Percentiles rank a stretch among this genome's conserved stretches.
Evolutionary conservation across 2,329 filamentous ascomycete species (phyloP).

Genomic region (Neopestalotiopsis clavispora): DNA sequence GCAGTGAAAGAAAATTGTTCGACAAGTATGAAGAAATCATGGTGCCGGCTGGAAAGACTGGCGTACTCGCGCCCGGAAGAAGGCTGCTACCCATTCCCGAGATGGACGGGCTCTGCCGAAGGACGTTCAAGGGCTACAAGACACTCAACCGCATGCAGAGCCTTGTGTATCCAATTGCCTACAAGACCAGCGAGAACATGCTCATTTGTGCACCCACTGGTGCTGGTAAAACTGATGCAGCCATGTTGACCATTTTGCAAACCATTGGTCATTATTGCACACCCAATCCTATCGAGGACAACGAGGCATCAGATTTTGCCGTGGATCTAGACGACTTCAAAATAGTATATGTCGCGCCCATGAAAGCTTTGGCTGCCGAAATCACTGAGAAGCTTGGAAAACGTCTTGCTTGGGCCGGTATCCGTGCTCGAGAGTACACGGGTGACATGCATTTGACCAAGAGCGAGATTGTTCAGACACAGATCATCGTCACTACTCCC

Average conservation of each 20-base stretch:
- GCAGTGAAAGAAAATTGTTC: conserved; percentile 71
- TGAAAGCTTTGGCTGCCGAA: conserved; percentile 97
- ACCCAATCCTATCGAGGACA: conserved; percentile 79
- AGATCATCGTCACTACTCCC: conserved; percentile 97
- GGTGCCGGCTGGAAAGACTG: conserved; percentile 83
- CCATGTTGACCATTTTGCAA: conserved; percentile 94
- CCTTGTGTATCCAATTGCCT: conserved; percentile 91
- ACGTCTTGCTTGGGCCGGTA: conserved; percentile 89
- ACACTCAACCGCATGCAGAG: conserved; percentile 97
- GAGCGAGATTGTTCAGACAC: conserved; percentile 90
- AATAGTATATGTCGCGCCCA: conserved; percentile 97
- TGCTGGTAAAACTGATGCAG: conserved; percentile 98
- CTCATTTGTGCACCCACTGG: conserved; percentile 96
- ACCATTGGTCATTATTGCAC: conserved; percentile 83
- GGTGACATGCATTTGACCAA: conserved; percentile 99
- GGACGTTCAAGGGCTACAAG: conserved; percentile 95
- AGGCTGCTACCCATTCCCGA: conserved; percentile 79
- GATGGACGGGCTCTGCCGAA: conserved; percentile 85
- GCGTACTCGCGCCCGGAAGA: conserved; percentile 72
- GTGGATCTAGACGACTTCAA: conserved; percentile 92
- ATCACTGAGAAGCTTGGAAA: conserved; percentile 94
- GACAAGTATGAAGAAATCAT: conserved; percentile 88
- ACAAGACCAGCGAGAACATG: conserved; percentile 98
- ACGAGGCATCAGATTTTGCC: conserved; percentile 75
- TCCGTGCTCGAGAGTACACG: conserved; percentile 91